Base-by-base conservation (phyloP, 2,329 filamentous ascomycete genomes). In the Fusarium chuoi region DNA sequence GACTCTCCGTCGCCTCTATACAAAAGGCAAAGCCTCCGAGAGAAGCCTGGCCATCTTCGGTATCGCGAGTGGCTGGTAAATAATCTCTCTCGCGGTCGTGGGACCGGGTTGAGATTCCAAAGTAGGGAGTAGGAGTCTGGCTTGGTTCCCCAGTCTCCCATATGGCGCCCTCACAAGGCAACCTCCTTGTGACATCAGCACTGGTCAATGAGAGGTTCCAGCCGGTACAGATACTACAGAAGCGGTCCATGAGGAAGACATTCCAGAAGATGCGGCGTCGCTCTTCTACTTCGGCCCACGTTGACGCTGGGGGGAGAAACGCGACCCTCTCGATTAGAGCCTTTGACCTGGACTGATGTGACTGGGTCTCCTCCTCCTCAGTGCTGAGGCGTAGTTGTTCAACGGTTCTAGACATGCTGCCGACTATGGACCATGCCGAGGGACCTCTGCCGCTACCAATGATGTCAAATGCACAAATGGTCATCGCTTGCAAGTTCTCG, bases 1-100 rank as follows among this genome's bases (percentile, higher is more conserved):
- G 75, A 10, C 82, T 84, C 64, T 86, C 84, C 0, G 83, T 84
- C 0, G 84, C 84, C 65, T 86, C 84, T n/a, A 86, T 82, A n/a
- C 80, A 81, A 65, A 84, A 86, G 0, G 85, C 84, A 57, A 85
- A 84, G 0, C 83, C 83, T 18, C 81, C 84, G 5, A 84, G 61
- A 10, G 78, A 78, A 12, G 75, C 73, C 26, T 80, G 77, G 1
- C 60, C 71, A 2, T 63, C 65, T 17, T 70, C 71, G 3, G 26
- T 61, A 20, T 67, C 65, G 22, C 62, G 51, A n/a, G 46, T 63
- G 11, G 51, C 62, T 6, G 59, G 55, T 6, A 62, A 24, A 22
- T 54, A 45, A 14, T 77, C 78, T 6, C 76, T 70, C 52, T 74
- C 41, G 56, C 68, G 52, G 49, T 74, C 41, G 66, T 71, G 75